These are phyloP conservation scores for Aspergillus sp. DNA, from an alignment of 2,329 filamentous ascomycete species.

Conservation along the genomic window DNA sequence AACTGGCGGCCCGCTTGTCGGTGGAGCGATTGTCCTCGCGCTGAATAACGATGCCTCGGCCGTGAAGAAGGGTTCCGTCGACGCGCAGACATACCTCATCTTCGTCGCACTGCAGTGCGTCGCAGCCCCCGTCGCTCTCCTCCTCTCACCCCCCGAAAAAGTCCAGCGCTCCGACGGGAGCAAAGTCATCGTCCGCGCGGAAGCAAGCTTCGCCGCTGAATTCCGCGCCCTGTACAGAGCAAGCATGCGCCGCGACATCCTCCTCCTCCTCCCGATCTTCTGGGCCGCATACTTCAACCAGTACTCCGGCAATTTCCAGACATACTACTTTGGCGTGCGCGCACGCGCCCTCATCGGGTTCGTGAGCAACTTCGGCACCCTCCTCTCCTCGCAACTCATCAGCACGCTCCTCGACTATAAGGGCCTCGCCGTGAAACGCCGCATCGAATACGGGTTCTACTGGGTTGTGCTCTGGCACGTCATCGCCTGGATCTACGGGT, in stretches of 20 bases:
- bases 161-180: constrained; percentile 49
- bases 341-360: constrained; percentile 55
- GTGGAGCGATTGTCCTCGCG: constrained; percentile 52
- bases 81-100: constrained; percentile 46
- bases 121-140: constrained; percentile 43
- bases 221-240: constrained; percentile 42
- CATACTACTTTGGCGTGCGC: constrained; percentile 54
- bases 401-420: constrained; percentile 53
- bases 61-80: background rate
- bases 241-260: constrained; percentile 29
- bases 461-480: constrained; percentile 53
- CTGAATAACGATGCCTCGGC: constrained; percentile 43
- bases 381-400: constrained; percentile 53
- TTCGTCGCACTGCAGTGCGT: constrained; percentile 49
- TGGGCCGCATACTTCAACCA: constrained; percentile 53
- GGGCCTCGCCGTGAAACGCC: constrained; percentile 42
- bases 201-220: constrained; percentile 47
- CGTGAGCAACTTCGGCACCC: constrained; percentile 46
- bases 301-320: constrained; percentile 54
- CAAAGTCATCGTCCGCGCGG: constrained; percentile 42
- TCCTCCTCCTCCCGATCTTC: constrained; percentile 50
- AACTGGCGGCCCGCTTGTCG: constrained; percentile 54
- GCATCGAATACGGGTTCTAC: constrained; percentile 48
- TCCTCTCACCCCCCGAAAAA: constrained; percentile 47
- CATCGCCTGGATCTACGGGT: constrained; percentile 57